These are phyloP conservation scores for Aeschynomene evenia DNA, from an alignment of 306 rosid genomes.

Conservation along the genomic window DNA sequence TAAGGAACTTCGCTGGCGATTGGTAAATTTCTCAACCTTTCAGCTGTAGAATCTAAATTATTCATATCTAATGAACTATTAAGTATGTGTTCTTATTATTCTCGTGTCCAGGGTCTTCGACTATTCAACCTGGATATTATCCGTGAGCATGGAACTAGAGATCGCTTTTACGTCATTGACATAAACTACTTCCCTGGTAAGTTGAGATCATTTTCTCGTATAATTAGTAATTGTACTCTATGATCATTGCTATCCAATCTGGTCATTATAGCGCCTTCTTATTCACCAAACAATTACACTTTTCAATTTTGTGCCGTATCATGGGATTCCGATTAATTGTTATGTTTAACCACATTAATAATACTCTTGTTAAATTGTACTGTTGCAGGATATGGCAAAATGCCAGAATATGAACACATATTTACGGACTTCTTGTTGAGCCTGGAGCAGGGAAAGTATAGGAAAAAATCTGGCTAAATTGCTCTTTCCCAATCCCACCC, in stretches of 20 bases:
- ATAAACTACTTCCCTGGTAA: constrained; percentile 92
- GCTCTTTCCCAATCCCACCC: not conserved
- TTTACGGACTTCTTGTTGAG: constrained; percentile 87
- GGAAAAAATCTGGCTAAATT: constrained; percentile 50
- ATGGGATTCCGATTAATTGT: not conserved
- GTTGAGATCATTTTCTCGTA: constrained; percentile 16
- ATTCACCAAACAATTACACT: not conserved
- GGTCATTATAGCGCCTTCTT: not conserved
- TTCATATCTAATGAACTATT: not conserved
- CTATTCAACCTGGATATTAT: constrained; percentile 86
- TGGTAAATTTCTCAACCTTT: constrained; percentile 49
- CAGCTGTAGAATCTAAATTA: not conserved
- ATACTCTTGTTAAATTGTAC: constrained; percentile 1
- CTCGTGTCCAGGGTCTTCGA: constrained; percentile 63
- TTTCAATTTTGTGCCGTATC: not conserved
- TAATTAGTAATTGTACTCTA: too few relatives aligned
- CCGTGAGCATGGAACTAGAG: constrained; percentile 70
- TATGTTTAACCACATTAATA: not conserved
- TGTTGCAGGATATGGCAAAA: constrained; percentile 82
- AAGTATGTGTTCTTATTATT: not conserved
- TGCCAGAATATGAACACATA: constrained; percentile 93
- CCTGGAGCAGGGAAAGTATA: constrained; percentile 56
- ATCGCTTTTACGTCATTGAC: constrained; percentile 82
- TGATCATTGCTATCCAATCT: not conserved
- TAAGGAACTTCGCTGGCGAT: constrained; percentile 69